These are phyloP conservation scores for Pleurotus ostreatus DNA, from an alignment of 768 basidiomycete species.

Conservation along the genomic window DNA sequence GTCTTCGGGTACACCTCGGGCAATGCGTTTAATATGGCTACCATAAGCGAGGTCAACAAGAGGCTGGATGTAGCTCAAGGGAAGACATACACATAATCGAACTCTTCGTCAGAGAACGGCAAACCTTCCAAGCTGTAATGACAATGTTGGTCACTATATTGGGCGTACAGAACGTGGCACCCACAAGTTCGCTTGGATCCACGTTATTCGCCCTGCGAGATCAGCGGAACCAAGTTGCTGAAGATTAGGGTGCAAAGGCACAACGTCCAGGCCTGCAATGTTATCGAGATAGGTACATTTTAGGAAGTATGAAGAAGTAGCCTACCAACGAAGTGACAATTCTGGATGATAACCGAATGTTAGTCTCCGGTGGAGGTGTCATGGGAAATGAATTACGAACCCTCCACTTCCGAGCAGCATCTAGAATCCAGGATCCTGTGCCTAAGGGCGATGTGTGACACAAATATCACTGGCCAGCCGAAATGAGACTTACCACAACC, in stretches of 20 bases:
- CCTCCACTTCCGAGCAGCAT: slow-evolving; percentile 63
- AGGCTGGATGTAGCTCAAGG: background rate
- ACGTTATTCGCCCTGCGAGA: slow-evolving; percentile 58
- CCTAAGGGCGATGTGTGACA: slow-evolving; percentile 32
- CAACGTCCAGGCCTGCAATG: slow-evolving; percentile 60
- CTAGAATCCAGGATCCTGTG: slow-evolving; percentile 71
- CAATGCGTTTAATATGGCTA: slow-evolving; percentile 69
- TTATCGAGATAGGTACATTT: background rate
- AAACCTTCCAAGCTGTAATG: slow-evolving; percentile 55
- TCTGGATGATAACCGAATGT: slow-evolving; percentile 24
- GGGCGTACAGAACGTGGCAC: slow-evolving; percentile 19
- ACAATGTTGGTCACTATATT: slow-evolving; percentile 7
- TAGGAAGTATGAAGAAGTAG: background rate
- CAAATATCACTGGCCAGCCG: background rate
- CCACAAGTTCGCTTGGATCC: slow-evolving; percentile 73
- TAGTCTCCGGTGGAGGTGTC: background rate
- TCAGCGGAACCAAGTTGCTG: slow-evolving; percentile 52
- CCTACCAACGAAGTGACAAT: slow-evolving; percentile 62
- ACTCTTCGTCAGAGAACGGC: slow-evolving; percentile 68
- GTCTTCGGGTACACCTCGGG: slow-evolving; percentile 72
- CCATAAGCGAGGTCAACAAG: slow-evolving; percentile 8
- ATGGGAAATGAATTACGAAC: slow-evolving; percentile 28
- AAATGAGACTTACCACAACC: slow-evolving; percentile 55
- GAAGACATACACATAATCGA: slow-evolving; percentile 67
- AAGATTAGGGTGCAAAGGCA: slow-evolving; percentile 70